Base-by-base conservation (phyloP, 345 rosid species). In the Punica granatum region DNA sequence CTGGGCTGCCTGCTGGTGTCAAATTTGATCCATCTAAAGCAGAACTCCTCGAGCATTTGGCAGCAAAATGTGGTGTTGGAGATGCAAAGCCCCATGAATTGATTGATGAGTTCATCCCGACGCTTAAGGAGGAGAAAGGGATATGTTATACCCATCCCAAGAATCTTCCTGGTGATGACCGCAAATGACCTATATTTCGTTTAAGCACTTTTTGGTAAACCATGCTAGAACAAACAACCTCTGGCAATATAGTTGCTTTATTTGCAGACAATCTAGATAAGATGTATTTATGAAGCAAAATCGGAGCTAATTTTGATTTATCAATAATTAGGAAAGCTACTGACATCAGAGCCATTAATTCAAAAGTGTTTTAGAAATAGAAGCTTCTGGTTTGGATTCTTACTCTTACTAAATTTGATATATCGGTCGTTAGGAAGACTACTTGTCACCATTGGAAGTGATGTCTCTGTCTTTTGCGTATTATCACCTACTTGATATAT, bases 1-100 rank as follows among this genome's bases (percentile, higher is more conserved):
- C 97, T 39, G 97, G 92, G 23, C 84, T 91, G 59, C 99, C 98
- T 23, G 83, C 74, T 72, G 99, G 99, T 64, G 97, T 94, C 12
- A 94, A 94, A 80, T 94, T 94, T 76, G 99, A 89, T 75, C 99
- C 99, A 7, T 75, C 97, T 66, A 98, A 91, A 81, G 78, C 64
- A 21, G 86, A 89, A 72, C 81, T 92, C 60, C 34, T 92, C 34
- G 87, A 86, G 30, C 93, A 88, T 69, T 65, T 94, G 74, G 93
- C 85, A 8, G 78, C 66, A 25, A 63, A 63, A 63, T 37, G 48
- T 39, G 66, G 66, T 63, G 48, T 35, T 63, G 66, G 48, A 63
- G 48, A 63, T 39, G 46, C 48, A 37, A 10, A 26, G 30, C 66
- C 66, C 31, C 66, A 63, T 63, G 14, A 21, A 28, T 25, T 63